phyloP scores from a whole-genome alignment of 129 eudicot genomes.

The Artemisia annua region DNA sequence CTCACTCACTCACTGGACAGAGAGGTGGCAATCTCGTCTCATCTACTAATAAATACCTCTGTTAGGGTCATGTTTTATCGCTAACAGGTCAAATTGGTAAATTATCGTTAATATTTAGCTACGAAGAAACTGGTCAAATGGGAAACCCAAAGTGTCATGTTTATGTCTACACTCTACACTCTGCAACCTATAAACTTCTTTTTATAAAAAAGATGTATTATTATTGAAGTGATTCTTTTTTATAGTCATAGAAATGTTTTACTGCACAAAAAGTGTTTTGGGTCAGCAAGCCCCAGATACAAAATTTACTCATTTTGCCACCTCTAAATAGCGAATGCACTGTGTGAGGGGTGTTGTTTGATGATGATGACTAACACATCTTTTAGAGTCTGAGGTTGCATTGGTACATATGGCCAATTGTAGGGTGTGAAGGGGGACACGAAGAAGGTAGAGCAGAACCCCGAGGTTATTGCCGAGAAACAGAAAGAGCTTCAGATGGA shows the following conservation, averaged over 20 bases:
- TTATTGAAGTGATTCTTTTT: not conserved
- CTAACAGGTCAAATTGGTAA: not conserved
- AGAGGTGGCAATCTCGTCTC: conserved; percentile 14
- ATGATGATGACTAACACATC: conserved; percentile 76
- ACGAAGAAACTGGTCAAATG: not conserved
- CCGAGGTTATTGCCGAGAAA: conserved; percentile 48
- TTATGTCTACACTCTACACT: not conserved
- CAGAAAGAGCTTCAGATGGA: conserved; percentile 75
- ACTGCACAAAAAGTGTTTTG: not conserved
- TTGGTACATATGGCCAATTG: conserved; percentile 66
- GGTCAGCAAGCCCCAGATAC: not conserved
- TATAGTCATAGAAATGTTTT: not conserved
- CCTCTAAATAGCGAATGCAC: conserved; percentile 10
- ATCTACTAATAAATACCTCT: not conserved
- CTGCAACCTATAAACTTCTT: not conserved
- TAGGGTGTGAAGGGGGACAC: conserved; percentile 96
- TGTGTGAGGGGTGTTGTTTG: conserved; percentile 6
- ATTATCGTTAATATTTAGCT: not conserved
- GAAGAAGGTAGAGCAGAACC: conserved; percentile 57
- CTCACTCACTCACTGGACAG: not conserved
- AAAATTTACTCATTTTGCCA: not conserved
- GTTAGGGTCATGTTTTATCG: not conserved
- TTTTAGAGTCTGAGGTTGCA: conserved; percentile 99
- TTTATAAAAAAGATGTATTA: not conserved
- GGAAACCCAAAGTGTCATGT: not conserved